Percentiles rank a stretch among this genome's conserved stretches.
Evolutionary conservation across 2,329 filamentous ascomycete genomes (phyloP).

Genomic region (Aureobasidium pullulans): DNA sequence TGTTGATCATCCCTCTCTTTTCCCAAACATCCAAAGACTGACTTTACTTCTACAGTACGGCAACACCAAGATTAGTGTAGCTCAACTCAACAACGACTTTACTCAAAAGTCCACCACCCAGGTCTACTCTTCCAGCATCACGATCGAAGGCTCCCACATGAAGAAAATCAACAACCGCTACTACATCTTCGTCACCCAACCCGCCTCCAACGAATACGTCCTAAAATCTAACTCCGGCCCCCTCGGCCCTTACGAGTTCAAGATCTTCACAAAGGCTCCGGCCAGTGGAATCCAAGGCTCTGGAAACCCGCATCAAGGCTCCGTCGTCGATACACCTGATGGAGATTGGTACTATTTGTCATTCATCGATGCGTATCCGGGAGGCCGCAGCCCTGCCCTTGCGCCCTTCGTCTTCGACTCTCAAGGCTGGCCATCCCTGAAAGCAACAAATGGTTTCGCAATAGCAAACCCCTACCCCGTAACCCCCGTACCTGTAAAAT

Average conservation of each 20-base stretch:
- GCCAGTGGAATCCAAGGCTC: constrained; percentile 35
- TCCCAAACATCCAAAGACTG: no score
- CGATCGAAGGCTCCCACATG: constrained; percentile 46
- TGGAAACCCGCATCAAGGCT: constrained; percentile 44
- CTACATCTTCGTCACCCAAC: constrained; percentile 47
- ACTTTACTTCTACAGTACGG: constrained; percentile 33
- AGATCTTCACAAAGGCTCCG: constrained; percentile 38
- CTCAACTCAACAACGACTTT: constrained; percentile 44
- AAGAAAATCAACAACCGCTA: constrained; percentile 52
- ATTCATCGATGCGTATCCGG: constrained; percentile 50
- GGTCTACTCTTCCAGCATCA: constrained; percentile 36
- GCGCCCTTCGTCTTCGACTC: constrained; percentile 47
- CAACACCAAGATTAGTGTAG: constrained; percentile 41
- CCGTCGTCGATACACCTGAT: constrained; percentile 44
- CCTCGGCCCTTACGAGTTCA: constrained; percentile 47
- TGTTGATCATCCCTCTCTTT: no score
- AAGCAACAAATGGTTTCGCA: constrained; percentile 41
- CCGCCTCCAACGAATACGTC: constrained; percentile 41
- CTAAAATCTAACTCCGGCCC: constrained; percentile 38
- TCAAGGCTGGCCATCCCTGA: constrained; percentile 47
- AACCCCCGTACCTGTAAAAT: constrained; percentile 25
- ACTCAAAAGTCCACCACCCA: constrained; percentile 37
- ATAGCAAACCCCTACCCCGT: constrained; percentile 29
- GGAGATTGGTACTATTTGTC: constrained; percentile 54
- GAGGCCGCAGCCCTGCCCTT: constrained; percentile 50